Base-by-base conservation (phyloP, 208 protist genomes). In the Leishmania martiniquensis region DNA sequence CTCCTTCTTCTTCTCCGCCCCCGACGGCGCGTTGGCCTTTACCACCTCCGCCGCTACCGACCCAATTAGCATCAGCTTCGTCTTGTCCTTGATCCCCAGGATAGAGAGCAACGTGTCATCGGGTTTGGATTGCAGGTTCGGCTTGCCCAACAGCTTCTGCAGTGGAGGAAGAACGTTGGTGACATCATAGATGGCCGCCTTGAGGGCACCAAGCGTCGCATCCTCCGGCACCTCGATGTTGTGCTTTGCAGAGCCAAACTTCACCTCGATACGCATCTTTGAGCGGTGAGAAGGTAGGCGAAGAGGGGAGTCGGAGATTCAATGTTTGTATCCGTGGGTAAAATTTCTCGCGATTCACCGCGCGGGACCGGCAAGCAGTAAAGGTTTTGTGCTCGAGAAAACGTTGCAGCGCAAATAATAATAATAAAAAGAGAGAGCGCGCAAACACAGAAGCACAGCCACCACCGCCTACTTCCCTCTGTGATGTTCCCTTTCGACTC, bases 21-120 rank as follows among this genome's bases (percentile, higher is more conserved):
- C 65, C 34, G 75, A 69, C 5, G 79, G 72, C 20, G 81, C 75
- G 60, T 85, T 89, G 1, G 83, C 84, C 34, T 81, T 75, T 45
- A 86, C 77, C 42, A 91, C 77, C 22, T 91, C 87, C 74, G 71
- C 70, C 13, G 80, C 87, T 5, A 82, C 62, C 17, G 87, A 79
- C 25, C 88, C 88, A 44, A 95, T 83, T 2, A 95, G 82, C 91
- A 95, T 95, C 29, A 93, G 63, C 72, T 86, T 89, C 17, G 87
- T 84, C 52, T 74, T 81, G n/a, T 87, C 76, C 59, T 77, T 81
- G 39, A 95, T 83, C 6, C 89, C 87, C 17, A 89, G 47, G 9
- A 57, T 45, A 32, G 67, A 67, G 15, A 91, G 45, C 15, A 72
- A 55, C 9, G 84, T 77, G 60, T 85, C 77, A 45, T 92, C 82